These are phyloP conservation scores for Takakia lepidozioides DNA, from an alignment of 225 moss, liverwort and hornwort species.

Conservation along the genomic window DNA sequence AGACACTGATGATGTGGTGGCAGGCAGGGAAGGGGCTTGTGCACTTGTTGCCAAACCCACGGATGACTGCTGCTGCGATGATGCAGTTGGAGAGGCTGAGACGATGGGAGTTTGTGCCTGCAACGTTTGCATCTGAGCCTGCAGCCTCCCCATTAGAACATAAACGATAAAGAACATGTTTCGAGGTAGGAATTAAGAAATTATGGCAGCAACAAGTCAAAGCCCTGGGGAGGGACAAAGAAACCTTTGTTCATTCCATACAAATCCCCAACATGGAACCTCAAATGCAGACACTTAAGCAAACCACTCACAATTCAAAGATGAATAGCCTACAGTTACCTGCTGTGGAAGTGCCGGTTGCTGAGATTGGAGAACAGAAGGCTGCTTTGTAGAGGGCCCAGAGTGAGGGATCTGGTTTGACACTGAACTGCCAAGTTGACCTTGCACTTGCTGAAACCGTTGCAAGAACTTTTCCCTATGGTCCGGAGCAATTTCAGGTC, in stretches of 20 bases:
- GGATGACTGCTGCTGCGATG: conserved; percentile 46
- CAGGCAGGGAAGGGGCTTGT: conserved; percentile 56
- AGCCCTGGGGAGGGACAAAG: too few species aligned
- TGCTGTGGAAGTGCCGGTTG: too few species aligned
- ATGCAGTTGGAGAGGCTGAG: conserved; percentile 33
- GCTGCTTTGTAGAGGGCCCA: conserved; percentile 61
- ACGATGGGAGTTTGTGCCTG: conserved; percentile 47
- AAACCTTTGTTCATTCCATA: too few species aligned
- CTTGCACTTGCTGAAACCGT: conserved; percentile 84
- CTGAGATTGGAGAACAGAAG: conserved; percentile 45
- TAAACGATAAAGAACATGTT: too few species aligned
- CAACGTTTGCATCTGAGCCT: conserved; percentile 54
- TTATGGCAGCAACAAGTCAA: too few species aligned
- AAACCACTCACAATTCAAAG: too few species aligned
- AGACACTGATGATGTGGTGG: conserved; percentile 48
- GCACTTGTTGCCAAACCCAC: conserved; percentile 49
- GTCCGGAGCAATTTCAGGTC: conserved; percentile 87
- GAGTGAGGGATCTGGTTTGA: conserved; percentile 53
- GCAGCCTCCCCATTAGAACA: too few species aligned
- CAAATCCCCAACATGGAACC: too few species aligned
- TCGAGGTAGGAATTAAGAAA: too few species aligned
- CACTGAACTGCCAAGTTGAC: conserved; percentile 36
- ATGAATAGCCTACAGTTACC: too few species aligned
- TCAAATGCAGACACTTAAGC: too few species aligned
- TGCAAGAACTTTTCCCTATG: conserved; percentile 92